These are phyloP conservation scores for Brettanomyces nanus DNA, from an alignment of 805 yeast genomes.

Conservation along the genomic window DNA sequence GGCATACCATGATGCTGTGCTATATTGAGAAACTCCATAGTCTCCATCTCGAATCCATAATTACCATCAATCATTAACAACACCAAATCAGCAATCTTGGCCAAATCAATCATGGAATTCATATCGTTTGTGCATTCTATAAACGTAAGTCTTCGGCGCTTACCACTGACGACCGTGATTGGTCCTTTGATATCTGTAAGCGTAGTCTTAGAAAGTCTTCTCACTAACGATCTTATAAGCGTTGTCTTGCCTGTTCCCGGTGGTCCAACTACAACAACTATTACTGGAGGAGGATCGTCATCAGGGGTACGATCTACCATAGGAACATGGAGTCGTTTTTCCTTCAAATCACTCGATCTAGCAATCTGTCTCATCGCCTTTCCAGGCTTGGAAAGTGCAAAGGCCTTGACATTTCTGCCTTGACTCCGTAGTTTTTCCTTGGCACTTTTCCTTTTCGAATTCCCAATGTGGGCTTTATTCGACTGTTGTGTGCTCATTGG, in stretches of 20 bases:
- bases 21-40: slow-evolving; percentile 94
- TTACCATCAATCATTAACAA: slow-evolving; percentile 89
- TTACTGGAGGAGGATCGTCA: slow-evolving; percentile 94
- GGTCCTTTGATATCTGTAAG: slow-evolving; percentile 89
- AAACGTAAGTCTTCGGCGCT: slow-evolving; percentile 84
- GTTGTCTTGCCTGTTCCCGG: slow-evolving; percentile 98
- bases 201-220: slow-evolving; percentile 81
- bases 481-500: slow-evolving; percentile 22
- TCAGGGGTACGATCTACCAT: slow-evolving; percentile 97
- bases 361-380: slow-evolving; percentile 78
- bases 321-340: slow-evolving; percentile 86
- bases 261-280: slow-evolving; percentile 96
- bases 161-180: slow-evolving; percentile 92
- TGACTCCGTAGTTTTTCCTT: slow-evolving; percentile 84
- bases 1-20: slow-evolving; percentile 99
- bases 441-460: slow-evolving; percentile 43
- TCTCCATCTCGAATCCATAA: slow-evolving; percentile 98
- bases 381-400: slow-evolving; percentile 77
- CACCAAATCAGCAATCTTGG: slow-evolving; percentile 91
- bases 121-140: slow-evolving; percentile 89
- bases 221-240: slow-evolving; percentile 77
- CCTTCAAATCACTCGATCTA: slow-evolving; percentile 75
- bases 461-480: slow-evolving; percentile 78
- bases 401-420: slow-evolving; percentile 80
- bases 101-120: slow-evolving; percentile 93